These are phyloP conservation scores for Ogataea pini DNA, from an alignment of 805 yeast genomes.

Conservation along the genomic window DNA sequence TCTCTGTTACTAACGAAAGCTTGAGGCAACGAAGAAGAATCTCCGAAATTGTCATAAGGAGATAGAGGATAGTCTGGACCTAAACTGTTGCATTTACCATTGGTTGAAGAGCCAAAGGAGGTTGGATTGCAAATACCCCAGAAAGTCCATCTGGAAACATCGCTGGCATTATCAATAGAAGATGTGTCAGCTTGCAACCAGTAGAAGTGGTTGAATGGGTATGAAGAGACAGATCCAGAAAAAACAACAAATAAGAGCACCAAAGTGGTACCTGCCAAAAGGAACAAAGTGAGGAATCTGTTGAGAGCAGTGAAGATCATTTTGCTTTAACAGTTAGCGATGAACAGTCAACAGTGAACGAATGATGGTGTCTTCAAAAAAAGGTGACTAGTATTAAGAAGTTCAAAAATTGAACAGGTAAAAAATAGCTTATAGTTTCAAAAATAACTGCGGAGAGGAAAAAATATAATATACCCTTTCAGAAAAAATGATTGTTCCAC, in stretches of 20 bases:
- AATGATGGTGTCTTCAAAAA: not conserved
- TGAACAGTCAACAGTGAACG: not conserved
- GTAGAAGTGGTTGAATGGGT: constrained; percentile 65
- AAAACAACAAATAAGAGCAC: constrained; percentile 58
- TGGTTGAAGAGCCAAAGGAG: constrained; percentile 28
- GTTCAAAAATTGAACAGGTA: not conserved
- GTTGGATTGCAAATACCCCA: constrained; percentile 69
- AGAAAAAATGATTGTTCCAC: not conserved
- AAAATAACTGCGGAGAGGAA: constrained; percentile 7
- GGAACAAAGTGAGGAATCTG: constrained; percentile 33
- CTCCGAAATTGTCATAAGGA: constrained; percentile 70
- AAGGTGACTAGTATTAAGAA: not conserved
- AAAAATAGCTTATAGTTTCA: constrained; percentile 1
- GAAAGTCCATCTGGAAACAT: constrained; percentile 72
- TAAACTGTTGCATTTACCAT: constrained; percentile 38
- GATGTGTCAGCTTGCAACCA: constrained; percentile 74
- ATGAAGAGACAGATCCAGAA: constrained; percentile 59
- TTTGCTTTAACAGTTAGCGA: constrained; percentile 3
- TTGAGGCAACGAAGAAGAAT: constrained; percentile 51
- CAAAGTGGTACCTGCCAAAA: constrained; percentile 49
- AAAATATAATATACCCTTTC: not conserved
- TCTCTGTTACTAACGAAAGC: constrained; percentile 56
- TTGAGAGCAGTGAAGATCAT: constrained; percentile 24
- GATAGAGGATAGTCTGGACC: constrained; percentile 76
- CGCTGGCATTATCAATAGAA: constrained; percentile 44